These are phyloP conservation scores for Corinectria fuckeliana DNA, from an alignment of 2,329 filamentous ascomycete genomes.

Conservation along the genomic window DNA sequence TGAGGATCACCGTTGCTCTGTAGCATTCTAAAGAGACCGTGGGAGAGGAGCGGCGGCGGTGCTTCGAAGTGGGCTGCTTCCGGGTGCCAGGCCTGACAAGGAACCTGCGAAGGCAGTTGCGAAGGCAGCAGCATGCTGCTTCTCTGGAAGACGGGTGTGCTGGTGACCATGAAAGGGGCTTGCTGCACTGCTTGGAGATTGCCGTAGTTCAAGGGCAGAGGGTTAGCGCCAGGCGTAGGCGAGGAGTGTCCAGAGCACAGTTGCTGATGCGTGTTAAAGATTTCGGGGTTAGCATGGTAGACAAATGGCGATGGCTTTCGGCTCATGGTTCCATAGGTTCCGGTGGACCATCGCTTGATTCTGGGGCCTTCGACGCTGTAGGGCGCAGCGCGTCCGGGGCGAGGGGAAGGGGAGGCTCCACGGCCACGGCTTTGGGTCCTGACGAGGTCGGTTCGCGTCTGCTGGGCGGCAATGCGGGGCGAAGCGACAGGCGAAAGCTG, in stretches of 20 bases:
- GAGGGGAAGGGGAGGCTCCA: conserved; percentile 71
- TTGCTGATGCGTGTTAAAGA: conserved; percentile 62
- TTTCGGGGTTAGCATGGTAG: conserved; percentile 66
- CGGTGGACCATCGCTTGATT: conserved; percentile 80
- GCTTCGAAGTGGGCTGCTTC: conserved; percentile 63
- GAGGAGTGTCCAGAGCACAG: conserved; percentile 53
- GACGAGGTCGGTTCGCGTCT: conserved; percentile 66
- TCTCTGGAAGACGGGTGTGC: conserved; percentile 57
- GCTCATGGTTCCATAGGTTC: conserved; percentile 68
- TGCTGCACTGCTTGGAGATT: conserved; percentile 63
- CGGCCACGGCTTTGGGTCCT: conserved; percentile 71
- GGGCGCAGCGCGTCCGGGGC: conserved; percentile 71
- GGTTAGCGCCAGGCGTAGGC: conserved; percentile 52
- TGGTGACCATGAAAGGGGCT: conserved; percentile 61
- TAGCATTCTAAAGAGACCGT: conserved; percentile 75
- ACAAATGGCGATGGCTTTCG: conserved; percentile 66
- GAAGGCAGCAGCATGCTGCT: conserved; percentile 64
- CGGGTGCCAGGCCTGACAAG: conserved; percentile 56
- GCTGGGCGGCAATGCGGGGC: conserved; percentile 69
- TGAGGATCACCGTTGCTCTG: conserved; percentile 77
- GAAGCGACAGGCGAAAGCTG: conserved; percentile 77
- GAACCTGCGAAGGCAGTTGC: conserved; percentile 58
- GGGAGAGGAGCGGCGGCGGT: conserved; percentile 69
- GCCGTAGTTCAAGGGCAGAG: conserved; percentile 60
- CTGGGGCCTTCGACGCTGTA: conserved; percentile 72